Evolutionary conservation across 371 early-diverging fungal genomes (phyloP), one percentile per base, ranked within the genome.

Genomic region (Apophysomyces trapeziformis): DNA sequence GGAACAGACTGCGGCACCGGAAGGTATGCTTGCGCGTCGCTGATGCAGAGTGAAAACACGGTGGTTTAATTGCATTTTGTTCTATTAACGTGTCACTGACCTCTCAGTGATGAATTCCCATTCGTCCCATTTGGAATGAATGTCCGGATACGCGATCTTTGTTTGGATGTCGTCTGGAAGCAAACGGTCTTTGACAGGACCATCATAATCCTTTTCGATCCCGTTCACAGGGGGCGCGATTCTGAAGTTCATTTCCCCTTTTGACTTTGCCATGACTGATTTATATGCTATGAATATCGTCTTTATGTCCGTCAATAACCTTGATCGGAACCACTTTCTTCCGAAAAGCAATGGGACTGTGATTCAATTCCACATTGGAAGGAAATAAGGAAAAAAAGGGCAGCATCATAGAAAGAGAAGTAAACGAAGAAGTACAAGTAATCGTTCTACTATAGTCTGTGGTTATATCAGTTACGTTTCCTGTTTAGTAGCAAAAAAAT

Each of bases 11-110:
- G 38, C 37, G n/a, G 7, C 6, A 57, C 54, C 1, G 78, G 73
- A 38, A 77, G 58, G 58, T 66, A 66, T 7, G 57, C 58, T 61
- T 44, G 9, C 37, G 68, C 65, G 18, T 68, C 75, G 57, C 58
- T 58, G 46, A 57, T 68, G 35, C 60, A 50, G 37, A 41, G 16
- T 43, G 12, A 1, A 32, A 59, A 56, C 37, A 26, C 7, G 21
- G 7, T 44, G 9, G n/a, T 26, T 26, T 26, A 26, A 26, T 26
- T 26, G 50, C n/a, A 60, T 13, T 38, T 41, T 9, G 21, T n/a
- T 0, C 11, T 21, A 1, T 1, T n/a, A 21, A n/a, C 1, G 1
- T 21, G 11, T 14, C 5, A 43, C 37, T 26, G 44, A 67, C 67
- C 44, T 56, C 46, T 61, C 62, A 45, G 54, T 58, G 7, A 67